A percentile compares a stretch with the other conserved stretches of the same genome.
phyloP scores from a whole-genome alignment of 176 grass and related monocot species.

The Hordeum vulgare region MorexV3_pseudomolecules_assembly NC_058524.1:476062212-476062711 shows the following conservation, averaged over 20 bases:
- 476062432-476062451: neutral
- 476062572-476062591: no score
- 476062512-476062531: neutral
- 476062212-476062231: conserved; percentile 12
- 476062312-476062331: neutral
- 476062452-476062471: neutral
- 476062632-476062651: neutral
- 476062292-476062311: conserved; percentile 12
- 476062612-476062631: neutral
- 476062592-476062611: no score
- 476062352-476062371: conserved; percentile 35
- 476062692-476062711: neutral
- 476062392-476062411: conserved; percentile 3
- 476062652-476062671: neutral
- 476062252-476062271: neutral
- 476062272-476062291: conserved; percentile 17
- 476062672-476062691: neutral
- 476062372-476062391: neutral
- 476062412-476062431: neutral
- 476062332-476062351: neutral
- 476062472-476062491: neutral
- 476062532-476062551: no score
- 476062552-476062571: no score
- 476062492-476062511: neutral
- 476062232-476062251: conserved; percentile 30